Conservation (phyloP, 805 yeast genomes). For the Zygosaccharomyces bailii region DNA sequence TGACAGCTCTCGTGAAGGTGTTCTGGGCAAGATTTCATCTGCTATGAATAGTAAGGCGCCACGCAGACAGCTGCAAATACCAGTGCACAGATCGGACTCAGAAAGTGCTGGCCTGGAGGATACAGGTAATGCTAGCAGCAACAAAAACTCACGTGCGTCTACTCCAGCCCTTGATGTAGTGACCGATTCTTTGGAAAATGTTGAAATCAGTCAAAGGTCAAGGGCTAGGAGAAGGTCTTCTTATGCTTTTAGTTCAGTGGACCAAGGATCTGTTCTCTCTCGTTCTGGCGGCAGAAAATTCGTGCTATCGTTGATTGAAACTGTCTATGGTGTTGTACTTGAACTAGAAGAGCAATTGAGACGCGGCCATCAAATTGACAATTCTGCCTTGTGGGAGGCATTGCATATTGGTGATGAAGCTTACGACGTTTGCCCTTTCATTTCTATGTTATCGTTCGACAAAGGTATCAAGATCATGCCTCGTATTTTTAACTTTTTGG, state of each 20-base stretch:
- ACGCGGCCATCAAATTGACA: constrained; percentile 47
- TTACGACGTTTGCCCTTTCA: constrained; percentile 67
- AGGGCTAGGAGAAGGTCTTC: constrained; percentile 37
- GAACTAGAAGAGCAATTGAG: constrained; percentile 74
- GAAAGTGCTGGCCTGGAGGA: constrained; percentile 31
- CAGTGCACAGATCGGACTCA: constrained; percentile 25
- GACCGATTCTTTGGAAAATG: constrained; percentile 32
- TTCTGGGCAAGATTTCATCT: constrained; percentile 82
- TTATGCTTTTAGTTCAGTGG: constrained; percentile 35
- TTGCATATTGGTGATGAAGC: constrained; percentile 64
- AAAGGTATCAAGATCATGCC: constrained; percentile 88
- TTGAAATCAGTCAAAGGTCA: constrained; percentile 26
- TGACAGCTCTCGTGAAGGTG: constrained; percentile 63
- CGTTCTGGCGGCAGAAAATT: constrained; percentile 47
- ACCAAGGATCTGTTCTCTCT: constrained; percentile 35
- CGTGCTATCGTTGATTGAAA: constrained; percentile 68
- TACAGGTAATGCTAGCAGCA: constrained; percentile 4
- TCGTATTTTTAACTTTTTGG: constrained; percentile 78
- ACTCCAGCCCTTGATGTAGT: constrained; percentile 33
- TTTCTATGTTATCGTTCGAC: constrained; percentile 75
- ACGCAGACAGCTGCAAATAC: constrained; percentile 73
- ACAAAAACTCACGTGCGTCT: constrained; percentile 18
- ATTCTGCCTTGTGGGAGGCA: constrained; percentile 66
- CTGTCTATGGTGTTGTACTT: constrained; percentile 71
- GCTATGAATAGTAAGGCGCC: constrained; percentile 82